Base-by-base conservation (phyloP, 2,329 filamentous ascomycete species). In the Fusarium tricinctum region DNA sequence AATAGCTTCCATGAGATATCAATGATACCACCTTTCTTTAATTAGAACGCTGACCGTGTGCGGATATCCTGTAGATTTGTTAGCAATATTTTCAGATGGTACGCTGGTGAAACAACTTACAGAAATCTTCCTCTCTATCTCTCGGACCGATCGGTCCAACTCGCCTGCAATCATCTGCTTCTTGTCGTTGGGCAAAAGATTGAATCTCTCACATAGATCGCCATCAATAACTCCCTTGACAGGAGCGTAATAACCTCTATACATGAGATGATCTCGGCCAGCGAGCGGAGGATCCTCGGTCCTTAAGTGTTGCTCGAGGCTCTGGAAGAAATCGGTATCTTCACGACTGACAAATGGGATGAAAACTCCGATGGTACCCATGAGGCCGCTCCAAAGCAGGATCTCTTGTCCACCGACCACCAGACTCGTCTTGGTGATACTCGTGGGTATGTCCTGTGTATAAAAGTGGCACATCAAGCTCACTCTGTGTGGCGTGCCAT, bases 241-340 rank as follows among this genome's bases (percentile, higher is more conserved):
- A 1, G 96, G 97, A 8, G 93, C 93, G 78, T 98, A 99, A 81
- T 98, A 99, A 69, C 94, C 90, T 67, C 97, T 88, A 79, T 97
- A 99, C 75, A 97, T 97, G 45, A 99, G 84, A 79, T 99, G 96
- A 78, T 99, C 97, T 69, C 97, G 88, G 42, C 96, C 97, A 20
- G 93, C 92, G 46, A 99, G 82, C 9, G 95, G 95, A 35, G 94
- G 87, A 75, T 97, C 94, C 76, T 97, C 93, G 14, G 87, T 89
- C 47, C 95, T 88, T 77, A 99, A 85, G 75, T 97, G 92, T 76
- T 92, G 90, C 81, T 99, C 96, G 23, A 99, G 85, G 64, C 89
- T 93, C 78, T 97, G 94, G 87, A 99, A 99, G 81, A 99, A 98
- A 78, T 98, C 96, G 49, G 97, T 92, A 74, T 98, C 95, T 76